Evolutionary conservation across 73 alveolate species (phyloP).

Genomic region (Urostyla sp.): DNA sequence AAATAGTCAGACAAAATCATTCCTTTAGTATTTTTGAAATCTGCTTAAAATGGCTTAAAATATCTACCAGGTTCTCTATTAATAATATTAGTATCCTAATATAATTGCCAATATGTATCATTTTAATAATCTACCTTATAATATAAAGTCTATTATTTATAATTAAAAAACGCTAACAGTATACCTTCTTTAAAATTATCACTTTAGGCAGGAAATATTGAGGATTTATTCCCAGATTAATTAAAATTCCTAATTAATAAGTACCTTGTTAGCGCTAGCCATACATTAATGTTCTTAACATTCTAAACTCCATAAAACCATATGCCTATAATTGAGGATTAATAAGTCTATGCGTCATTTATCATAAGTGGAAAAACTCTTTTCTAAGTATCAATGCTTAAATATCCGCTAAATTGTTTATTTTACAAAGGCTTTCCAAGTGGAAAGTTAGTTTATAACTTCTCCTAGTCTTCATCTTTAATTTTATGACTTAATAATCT

Average conservation of each 20-base stretch:
- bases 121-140: no score
- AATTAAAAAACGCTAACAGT: no score
- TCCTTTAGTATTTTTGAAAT: no score
- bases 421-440: neutral
- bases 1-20: no score
- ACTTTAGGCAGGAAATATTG: no score
- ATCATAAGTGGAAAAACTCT: conserved; percentile 44
- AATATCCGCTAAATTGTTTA: conserved; percentile 2
- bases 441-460: neutral
- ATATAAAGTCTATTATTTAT: no score
- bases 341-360: conserved; percentile 14
- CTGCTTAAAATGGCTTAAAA: conserved; percentile 4
- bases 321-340: conserved; percentile 5
- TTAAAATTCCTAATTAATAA: conserved; percentile 25
- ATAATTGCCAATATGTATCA: no score
- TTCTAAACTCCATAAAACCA: conserved; percentile 38
- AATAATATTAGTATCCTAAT: no score
- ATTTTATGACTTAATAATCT: neutral
- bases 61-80: conserved; percentile 26
- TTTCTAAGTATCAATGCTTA: conserved; percentile 13
- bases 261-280: conserved; percentile 25
- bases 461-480: neutral
- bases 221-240: conserved; percentile 33
- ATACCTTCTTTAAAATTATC: no score
- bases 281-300: conserved; percentile 1